A percentile compares a stretch with the other conserved stretches of the same genome.
Evolutionary conservation across 2,329 filamentous ascomycete genomes (phyloP).

Genomic region (Cercospora janseana): DNA sequence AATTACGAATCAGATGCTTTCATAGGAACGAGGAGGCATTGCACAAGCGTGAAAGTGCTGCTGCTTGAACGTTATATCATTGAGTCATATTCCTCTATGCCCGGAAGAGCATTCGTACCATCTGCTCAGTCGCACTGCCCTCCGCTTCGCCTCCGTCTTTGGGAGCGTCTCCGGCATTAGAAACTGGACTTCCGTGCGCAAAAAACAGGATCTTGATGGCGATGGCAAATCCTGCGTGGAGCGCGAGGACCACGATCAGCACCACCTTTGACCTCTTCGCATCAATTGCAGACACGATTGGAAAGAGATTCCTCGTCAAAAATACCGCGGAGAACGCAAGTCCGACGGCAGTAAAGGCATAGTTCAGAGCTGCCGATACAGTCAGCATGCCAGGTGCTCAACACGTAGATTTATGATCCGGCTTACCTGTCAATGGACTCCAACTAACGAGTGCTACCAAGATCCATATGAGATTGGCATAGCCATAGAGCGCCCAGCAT

Average conservation of each 20-base stretch:
- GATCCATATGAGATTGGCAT: constrained; percentile 96
- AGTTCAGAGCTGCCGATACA: constrained; percentile 67
- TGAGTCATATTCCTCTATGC: constrained; percentile 1
- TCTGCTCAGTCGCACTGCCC: constrained; percentile 19
- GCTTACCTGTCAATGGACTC: constrained; percentile 69
- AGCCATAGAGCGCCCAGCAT: constrained; percentile 93
- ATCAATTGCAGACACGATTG: constrained; percentile 89
- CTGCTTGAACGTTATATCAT: not conserved
- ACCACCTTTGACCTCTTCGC: constrained; percentile 86
- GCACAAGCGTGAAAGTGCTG: not conserved
- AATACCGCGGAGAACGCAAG: constrained; percentile 82
- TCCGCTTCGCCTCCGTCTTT: constrained; percentile 6
- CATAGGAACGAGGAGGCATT: not conserved
- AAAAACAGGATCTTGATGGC: constrained; percentile 98
- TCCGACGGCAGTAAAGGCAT: constrained; percentile 84
- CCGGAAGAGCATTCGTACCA: constrained; percentile 15
- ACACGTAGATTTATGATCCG: not conserved
- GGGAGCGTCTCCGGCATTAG: constrained; percentile 20
- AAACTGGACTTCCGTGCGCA: constrained; percentile 53
- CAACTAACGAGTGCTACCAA: constrained; percentile 88
- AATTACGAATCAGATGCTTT: not conserved
- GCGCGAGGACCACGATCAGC: constrained; percentile 74
- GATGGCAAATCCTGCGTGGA: constrained; percentile 87
- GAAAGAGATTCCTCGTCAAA: constrained; percentile 75
- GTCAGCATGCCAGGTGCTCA: constrained; percentile 14